Conservation (phyloP, 2,329 filamentous ascomycete genomes). For the Sclerotinia glacialis region DNA sequence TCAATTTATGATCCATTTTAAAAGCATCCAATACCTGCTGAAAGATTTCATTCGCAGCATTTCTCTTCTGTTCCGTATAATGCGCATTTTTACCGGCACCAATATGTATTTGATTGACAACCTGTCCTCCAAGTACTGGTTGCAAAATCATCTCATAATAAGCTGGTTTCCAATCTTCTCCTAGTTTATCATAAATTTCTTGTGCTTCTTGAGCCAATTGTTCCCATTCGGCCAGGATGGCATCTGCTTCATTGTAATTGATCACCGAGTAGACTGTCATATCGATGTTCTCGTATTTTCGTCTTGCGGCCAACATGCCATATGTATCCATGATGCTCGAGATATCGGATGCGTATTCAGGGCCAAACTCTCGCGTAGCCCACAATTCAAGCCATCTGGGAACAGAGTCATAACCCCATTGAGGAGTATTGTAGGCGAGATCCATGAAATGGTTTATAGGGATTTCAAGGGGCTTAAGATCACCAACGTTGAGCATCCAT, state of each 20-base stretch:
- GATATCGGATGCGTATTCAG: slow-evolving; percentile 47
- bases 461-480: slow-evolving; percentile 59
- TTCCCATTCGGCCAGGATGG: slow-evolving; percentile 55
- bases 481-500: slow-evolving; percentile 64
- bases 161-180: slow-evolving; percentile 50
- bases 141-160: slow-evolving; percentile 64
- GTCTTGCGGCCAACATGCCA: slow-evolving; percentile 53
- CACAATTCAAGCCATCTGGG: slow-evolving; percentile 55
- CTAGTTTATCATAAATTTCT: slow-evolving; percentile 53
- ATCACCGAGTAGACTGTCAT: slow-evolving; percentile 57
- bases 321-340: slow-evolving; percentile 54
- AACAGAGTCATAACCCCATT: slow-evolving; percentile 55
- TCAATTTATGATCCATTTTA: slow-evolving; percentile 55
- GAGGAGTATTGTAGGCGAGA: slow-evolving; percentile 61
- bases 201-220: slow-evolving; percentile 53
- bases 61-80: slow-evolving; percentile 55
- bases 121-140: slow-evolving; percentile 56
- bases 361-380: slow-evolving; percentile 57
- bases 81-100: slow-evolving; percentile 52
- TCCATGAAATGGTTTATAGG: slow-evolving; percentile 67
- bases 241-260: slow-evolving; percentile 63
- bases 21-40: slow-evolving; percentile 52
- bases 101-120: slow-evolving; percentile 54
- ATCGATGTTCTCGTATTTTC: slow-evolving; percentile 63
- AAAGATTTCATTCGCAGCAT: slow-evolving; percentile 54